Percentiles rank a stretch among this genome's conserved stretches.
These are phyloP conservation scores for Candida boidinii DNA, from an alignment of 805 yeast genomes.

Conservation along the genomic window DNA sequence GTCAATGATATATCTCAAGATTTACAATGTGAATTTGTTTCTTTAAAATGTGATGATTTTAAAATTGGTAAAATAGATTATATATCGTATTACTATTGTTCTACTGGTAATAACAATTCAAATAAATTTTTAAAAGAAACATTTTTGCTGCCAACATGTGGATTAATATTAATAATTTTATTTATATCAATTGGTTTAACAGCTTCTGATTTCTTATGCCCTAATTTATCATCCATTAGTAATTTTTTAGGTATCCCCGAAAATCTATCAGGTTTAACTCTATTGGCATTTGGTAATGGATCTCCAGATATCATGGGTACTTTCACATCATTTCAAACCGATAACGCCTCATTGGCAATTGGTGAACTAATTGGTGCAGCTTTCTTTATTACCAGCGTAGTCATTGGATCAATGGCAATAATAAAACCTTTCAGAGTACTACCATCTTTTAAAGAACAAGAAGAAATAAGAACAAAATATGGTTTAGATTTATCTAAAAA, in stretches of 20 bases:
- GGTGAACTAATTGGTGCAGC: constrained; percentile 93
- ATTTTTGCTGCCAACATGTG: constrained; percentile 14
- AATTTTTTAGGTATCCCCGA: constrained; percentile 60
- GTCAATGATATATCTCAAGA: constrained; percentile 11
- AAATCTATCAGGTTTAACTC: constrained; percentile 77
- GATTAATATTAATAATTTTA: constrained; percentile 24
- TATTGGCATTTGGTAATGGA: constrained; percentile 88
- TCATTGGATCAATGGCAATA: constrained; percentile 72
- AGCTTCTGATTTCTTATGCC: constrained; percentile 79
- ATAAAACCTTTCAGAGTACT: constrained; percentile 53
- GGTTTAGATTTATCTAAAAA: constrained; percentile 17
- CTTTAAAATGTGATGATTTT: constrained; percentile 16
- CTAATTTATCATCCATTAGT: constrained; percentile 69
- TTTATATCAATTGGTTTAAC: constrained; percentile 69
- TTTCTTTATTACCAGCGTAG: constrained; percentile 69
- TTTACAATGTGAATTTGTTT: constrained; percentile 22
- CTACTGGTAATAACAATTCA: too few relatives aligned
- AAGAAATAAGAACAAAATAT: constrained; percentile 1
- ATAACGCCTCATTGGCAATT: constrained; percentile 67
- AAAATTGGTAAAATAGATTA: constrained; percentile 20
- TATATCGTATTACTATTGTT: constrained; percentile 23
- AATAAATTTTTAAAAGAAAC: constrained; percentile 7
- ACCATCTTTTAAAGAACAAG: constrained; percentile 5
- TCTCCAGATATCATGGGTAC: constrained; percentile 86
- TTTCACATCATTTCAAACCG: constrained; percentile 65